Evolutionary conservation across 306 rosid species (phyloP).

Genomic region (Carpinus viminea): DNA sequence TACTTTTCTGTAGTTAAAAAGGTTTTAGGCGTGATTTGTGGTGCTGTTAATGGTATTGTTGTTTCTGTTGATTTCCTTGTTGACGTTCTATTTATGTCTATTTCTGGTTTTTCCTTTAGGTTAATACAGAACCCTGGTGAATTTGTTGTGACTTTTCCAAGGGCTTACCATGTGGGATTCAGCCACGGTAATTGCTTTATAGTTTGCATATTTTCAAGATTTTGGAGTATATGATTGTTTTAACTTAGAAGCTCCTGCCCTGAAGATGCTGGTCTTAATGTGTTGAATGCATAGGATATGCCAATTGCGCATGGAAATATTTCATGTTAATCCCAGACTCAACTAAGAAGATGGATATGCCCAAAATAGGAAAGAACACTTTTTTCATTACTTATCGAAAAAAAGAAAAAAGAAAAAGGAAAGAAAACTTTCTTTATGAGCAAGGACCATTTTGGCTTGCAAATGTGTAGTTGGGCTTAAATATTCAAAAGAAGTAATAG

Average conservation of each 20-base stretch:
- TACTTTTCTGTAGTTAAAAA: not conserved
- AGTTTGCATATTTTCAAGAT: slow-evolving; percentile 22
- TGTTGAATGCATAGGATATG: slow-evolving; percentile 16
- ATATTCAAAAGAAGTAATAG: not conserved
- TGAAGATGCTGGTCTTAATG: slow-evolving; percentile 9
- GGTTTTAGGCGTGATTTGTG: slow-evolving; percentile 27
- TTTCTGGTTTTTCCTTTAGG: slow-evolving; percentile 56
- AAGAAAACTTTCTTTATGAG: not conserved
- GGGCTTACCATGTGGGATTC: slow-evolving; percentile 99
- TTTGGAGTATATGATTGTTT: slow-evolving; percentile 13
- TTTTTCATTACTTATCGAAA: too few species aligned
- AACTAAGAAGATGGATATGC: slow-evolving; percentile 1
- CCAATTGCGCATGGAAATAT: slow-evolving; percentile 18
- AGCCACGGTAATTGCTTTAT: slow-evolving; percentile 89
- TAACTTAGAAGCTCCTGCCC: slow-evolving; percentile 9
- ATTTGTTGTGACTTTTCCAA: slow-evolving; percentile 98
- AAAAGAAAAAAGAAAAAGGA: too few species aligned
- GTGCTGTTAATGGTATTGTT: slow-evolving; percentile 11
- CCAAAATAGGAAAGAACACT: not conserved
- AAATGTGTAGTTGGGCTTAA: not conserved
- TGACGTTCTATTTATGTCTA: slow-evolving; percentile 38
- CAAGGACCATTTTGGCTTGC: not conserved
- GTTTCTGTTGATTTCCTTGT: slow-evolving; percentile 25
- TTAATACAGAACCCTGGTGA: slow-evolving; percentile 97
- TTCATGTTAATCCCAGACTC: slow-evolving; percentile 17